Evolutionary conservation across 1,284 basidiomycete species (phyloP).

Genomic region (Melampsora occidentalis): DNA sequence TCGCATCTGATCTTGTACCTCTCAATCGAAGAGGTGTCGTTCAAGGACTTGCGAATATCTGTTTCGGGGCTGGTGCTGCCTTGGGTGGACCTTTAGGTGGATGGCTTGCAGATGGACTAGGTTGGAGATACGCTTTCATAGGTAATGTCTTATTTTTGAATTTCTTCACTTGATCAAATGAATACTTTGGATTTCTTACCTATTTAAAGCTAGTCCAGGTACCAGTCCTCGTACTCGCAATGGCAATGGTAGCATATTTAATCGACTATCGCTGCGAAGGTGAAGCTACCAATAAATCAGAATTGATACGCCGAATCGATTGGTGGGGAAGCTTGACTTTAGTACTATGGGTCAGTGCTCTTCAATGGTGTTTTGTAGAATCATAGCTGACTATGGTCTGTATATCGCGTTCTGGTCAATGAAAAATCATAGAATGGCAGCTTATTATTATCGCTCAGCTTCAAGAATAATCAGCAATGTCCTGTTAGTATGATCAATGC

Average conservation of each 20-base stretch:
- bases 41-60: constrained; percentile 53
- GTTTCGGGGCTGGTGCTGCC: constrained; percentile 51
- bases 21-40: constrained; percentile 51
- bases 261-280: constrained; percentile 39
- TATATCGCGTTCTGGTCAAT: neutral
- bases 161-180: neutral
- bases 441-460: constrained; percentile 33
- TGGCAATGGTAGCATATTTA: constrained; percentile 46
- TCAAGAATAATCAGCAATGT: constrained; percentile 35
- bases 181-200: constrained; percentile 3
- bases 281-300: constrained; percentile 15
- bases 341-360: constrained; percentile 5
- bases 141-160: neutral
- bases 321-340: constrained; percentile 26
- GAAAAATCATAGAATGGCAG: neutral
- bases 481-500: neutral
- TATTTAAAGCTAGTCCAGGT: constrained; percentile 47
- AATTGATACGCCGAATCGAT: constrained; percentile 27
- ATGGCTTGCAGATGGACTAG: constrained; percentile 51
- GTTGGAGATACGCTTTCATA: constrained; percentile 52
- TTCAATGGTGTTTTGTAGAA: neutral
- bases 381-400: neutral
- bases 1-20: constrained; percentile 52
- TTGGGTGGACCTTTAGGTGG: constrained; percentile 53
- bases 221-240: constrained; percentile 49